phyloP scores from a whole-genome alignment of 2,329 filamentous ascomycete species.

The Calcarisporium arbuscula region DNA sequence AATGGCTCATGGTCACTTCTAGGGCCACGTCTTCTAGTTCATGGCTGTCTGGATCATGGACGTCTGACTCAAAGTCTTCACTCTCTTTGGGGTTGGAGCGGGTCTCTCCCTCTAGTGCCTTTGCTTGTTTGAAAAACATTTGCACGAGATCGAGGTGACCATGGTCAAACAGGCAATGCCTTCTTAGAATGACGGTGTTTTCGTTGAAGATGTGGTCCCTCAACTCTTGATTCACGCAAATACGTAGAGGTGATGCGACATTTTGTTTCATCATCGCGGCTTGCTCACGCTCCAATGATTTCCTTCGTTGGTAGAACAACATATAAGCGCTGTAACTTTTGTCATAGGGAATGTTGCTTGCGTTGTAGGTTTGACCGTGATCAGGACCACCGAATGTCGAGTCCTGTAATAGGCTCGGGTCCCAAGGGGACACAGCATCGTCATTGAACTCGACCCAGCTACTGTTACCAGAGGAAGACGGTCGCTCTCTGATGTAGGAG shows the following conservation, averaged over 20 bases:
- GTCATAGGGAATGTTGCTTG: conserved; percentile 43
- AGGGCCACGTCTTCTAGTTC: conserved; percentile 44
- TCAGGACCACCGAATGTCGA: conserved; percentile 75
- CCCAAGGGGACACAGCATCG: conserved; percentile 70
- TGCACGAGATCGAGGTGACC: conserved; percentile 62
- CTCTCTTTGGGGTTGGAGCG: not conserved
- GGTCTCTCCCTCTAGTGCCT: conserved; percentile 32
- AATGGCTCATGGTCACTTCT: conserved; percentile 52
- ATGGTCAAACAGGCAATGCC: conserved; percentile 74
- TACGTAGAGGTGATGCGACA: conserved; percentile 29
- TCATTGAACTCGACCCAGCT: conserved; percentile 94
- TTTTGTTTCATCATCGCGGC: conserved; percentile 30
- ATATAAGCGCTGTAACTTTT: conserved; percentile 91
- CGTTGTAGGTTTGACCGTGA: conserved; percentile 41
- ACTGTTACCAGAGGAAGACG: conserved; percentile 39
- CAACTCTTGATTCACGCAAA: conserved; percentile 37
- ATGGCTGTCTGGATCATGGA: conserved; percentile 12
- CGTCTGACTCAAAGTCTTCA: too few relatives aligned
- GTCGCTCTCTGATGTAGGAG: conserved; percentile 82
- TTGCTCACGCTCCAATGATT: conserved; percentile 52
- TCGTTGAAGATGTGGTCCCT: conserved; percentile 59
- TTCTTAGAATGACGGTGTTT: conserved; percentile 67
- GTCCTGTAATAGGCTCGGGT: conserved; percentile 64
- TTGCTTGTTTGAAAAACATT: conserved; percentile 53
- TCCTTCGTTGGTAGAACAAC: conserved; percentile 88